Percentiles rank a stretch among this genome's conserved stretches.
phyloP scores from a whole-genome alignment of 352 stramenopile genomes.

The Phytophthora crassamura region DNA sequence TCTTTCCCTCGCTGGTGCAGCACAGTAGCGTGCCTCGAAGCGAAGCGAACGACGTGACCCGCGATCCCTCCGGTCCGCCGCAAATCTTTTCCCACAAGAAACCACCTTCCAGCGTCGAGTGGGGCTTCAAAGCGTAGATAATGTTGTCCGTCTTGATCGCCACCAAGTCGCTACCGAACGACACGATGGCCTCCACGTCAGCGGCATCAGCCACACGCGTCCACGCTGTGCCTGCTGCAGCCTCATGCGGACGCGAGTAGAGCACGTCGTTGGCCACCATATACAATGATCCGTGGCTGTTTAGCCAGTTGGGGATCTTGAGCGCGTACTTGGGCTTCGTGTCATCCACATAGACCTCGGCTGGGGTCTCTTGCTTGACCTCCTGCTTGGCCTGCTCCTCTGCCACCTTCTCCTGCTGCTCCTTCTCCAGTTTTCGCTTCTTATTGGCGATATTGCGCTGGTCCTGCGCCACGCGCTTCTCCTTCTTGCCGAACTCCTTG shows the following conservation, averaged over 20 bases:
- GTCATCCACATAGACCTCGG: slow-evolving; percentile 29
- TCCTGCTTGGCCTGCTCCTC: slow-evolving; percentile 28
- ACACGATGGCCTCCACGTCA: slow-evolving; percentile 68
- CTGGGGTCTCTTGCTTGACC: slow-evolving; percentile 29
- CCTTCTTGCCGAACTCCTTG: slow-evolving; percentile 89
- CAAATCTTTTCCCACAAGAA: slow-evolving; percentile 64
- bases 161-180: slow-evolving; percentile 78
- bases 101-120: slow-evolving; percentile 18
- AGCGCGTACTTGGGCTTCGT: slow-evolving; percentile 45
- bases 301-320: slow-evolving; percentile 76
- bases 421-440: slow-evolving; percentile 71
- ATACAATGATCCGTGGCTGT: slow-evolving; percentile 79
- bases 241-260: slow-evolving; percentile 71
- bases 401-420: slow-evolving; percentile 70
- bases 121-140: slow-evolving; percentile 62
- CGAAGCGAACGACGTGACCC: slow-evolving; percentile 70
- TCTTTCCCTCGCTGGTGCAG: slow-evolving; percentile 62
- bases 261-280: slow-evolving; percentile 61
- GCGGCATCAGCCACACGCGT: slow-evolving; percentile 43
- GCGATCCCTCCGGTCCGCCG: slow-evolving; percentile 41
- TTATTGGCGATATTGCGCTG: slow-evolving; percentile 66
- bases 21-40: slow-evolving; percentile 69
- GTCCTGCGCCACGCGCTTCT: slow-evolving; percentile 73
- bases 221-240: slow-evolving; percentile 50
- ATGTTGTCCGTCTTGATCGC: slow-evolving; percentile 59